These are phyloP conservation scores for Sporothrix variecibatus DNA, from an alignment of 2,329 filamentous ascomycete genomes.

Conservation along the genomic window DNA sequence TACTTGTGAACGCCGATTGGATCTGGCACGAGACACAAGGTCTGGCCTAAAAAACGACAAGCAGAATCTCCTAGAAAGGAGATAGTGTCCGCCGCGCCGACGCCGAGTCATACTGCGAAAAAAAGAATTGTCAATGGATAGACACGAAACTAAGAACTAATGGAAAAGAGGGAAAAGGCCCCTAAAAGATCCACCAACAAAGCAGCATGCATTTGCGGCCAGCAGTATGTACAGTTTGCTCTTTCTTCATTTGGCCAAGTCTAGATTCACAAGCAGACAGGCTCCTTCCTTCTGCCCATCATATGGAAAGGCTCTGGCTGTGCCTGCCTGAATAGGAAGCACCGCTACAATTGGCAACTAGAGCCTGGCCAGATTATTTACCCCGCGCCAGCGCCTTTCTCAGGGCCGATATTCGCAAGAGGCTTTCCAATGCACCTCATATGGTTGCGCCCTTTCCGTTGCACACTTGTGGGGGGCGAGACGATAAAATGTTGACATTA, in stretches of 20 bases:
- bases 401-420: neutral
- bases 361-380: neutral
- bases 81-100: slow-evolving; percentile 9
- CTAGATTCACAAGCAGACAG: too few species aligned
- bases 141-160: neutral
- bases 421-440: neutral
- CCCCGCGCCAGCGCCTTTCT: neutral
- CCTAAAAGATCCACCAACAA: neutral
- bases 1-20: neutral
- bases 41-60: neutral
- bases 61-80: slow-evolving; percentile 21
- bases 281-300: neutral
- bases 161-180: neutral
- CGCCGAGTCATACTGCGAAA: slow-evolving; percentile 12
- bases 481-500: too few species aligned
- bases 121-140: slow-evolving; percentile 11
- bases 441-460: neutral
- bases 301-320: neutral
- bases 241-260: slow-evolving; percentile 1
- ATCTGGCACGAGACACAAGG: neutral
- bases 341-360: neutral
- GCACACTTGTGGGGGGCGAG: neutral
- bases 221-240: neutral
- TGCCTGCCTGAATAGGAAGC: slow-evolving; percentile 18
- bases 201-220: neutral